Conservation (phyloP, 805 yeast species). For the Candida silvicultrix region DNA sequence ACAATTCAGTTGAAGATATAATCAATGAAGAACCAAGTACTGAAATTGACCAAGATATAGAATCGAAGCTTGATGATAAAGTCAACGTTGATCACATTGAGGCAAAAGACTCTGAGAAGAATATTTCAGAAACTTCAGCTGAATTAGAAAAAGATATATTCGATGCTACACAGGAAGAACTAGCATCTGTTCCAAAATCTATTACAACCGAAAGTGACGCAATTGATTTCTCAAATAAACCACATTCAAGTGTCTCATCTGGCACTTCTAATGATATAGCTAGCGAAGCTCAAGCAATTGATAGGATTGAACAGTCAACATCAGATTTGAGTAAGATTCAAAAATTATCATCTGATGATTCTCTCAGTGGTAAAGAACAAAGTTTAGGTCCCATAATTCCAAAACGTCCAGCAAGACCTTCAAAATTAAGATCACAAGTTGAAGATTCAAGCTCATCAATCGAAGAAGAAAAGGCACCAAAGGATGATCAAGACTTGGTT, state of each 20-base stretch:
- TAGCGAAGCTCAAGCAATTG: neutral
- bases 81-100: too few relatives aligned
- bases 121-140: neutral
- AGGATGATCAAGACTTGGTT: neutral
- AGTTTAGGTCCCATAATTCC: neutral
- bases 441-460: neutral
- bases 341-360: neutral
- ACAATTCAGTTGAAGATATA: neutral
- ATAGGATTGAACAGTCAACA: neutral
- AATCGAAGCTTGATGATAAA: neutral
- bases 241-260: neutral
- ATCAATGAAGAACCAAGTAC: neutral
- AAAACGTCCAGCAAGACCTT: constrained; percentile 8
- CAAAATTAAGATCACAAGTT: neutral
- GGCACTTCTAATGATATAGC: neutral
- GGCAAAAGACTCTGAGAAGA: neutral
- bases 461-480: neutral
- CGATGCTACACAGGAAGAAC: neutral
- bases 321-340: neutral
- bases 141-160: neutral
- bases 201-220: neutral
- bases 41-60: neutral
- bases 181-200: neutral
- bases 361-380: neutral
- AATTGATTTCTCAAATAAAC: neutral